Percentiles rank a stretch among this genome's conserved stretches.
Evolutionary conservation across 495 filamentous ascomycete genomes (phyloP).

Genomic region (Ramalina intermedia): DNA sequence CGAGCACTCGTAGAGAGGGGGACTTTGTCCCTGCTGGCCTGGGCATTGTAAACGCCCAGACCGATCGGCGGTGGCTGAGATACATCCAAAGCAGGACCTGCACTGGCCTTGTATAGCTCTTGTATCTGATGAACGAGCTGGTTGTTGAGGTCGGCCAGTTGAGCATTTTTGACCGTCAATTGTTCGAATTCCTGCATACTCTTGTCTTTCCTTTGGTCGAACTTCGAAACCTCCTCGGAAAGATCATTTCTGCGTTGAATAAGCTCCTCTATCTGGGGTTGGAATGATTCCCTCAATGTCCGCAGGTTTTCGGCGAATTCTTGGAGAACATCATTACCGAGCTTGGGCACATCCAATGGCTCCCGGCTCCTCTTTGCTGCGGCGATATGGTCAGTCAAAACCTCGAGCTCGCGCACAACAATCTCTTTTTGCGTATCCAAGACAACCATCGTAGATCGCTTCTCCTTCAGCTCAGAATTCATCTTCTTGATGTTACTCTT

Average conservation of each 20-base stretch:
- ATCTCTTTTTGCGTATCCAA: conserved; percentile 91
- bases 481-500: conserved; percentile 71
- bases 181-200: conserved; percentile 92
- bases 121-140: conserved; percentile 89
- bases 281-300: conserved; percentile 65
- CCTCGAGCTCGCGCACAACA: conserved; percentile 79
- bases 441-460: conserved; percentile 90
- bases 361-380: conserved; percentile 49
- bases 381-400: conserved; percentile 64
- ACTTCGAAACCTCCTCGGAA: conserved; percentile 63
- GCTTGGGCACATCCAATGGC: conserved; percentile 54
- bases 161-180: conserved; percentile 80
- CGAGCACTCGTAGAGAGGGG: conserved; percentile 45
- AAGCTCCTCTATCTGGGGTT: conserved; percentile 66
- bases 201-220: conserved; percentile 73
- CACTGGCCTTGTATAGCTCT: conserved; percentile 72
- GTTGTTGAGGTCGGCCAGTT: conserved; percentile 87
- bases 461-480: conserved; percentile 77
- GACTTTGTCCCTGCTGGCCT: conserved; percentile 54
- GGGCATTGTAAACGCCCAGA: conserved; percentile 63
- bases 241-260: conserved; percentile 70
- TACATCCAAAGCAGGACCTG: conserved; percentile 38
- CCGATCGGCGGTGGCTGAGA: conserved; percentile 47
- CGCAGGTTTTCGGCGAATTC: conserved; percentile 83
- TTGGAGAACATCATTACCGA: conserved; percentile 72